phyloP scores from a whole-genome alignment of 2,329 filamentous ascomycete genomes.

The Venturia oleaginea region DNA sequence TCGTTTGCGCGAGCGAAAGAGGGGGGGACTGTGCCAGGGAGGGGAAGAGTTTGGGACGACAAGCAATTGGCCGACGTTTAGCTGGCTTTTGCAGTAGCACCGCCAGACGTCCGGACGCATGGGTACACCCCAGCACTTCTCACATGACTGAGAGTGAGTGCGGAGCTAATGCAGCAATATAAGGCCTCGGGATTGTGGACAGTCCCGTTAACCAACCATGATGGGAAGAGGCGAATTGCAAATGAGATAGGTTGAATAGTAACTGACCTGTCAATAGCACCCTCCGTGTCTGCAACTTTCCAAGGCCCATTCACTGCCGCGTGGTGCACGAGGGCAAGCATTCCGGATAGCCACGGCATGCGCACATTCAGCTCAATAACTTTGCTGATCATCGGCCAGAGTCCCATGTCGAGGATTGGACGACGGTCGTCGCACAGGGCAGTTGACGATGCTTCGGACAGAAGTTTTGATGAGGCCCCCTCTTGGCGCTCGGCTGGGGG shows the following conservation, averaged over 20 bases:
- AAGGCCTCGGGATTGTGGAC: constrained; percentile 17
- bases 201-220: constrained; percentile 24
- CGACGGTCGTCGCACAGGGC: constrained; percentile 29
- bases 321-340: constrained; percentile 67
- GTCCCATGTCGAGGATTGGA: constrained; percentile 66
- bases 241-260: constrained; percentile 22
- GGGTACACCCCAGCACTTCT: not conserved
- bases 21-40: constrained; percentile 3
- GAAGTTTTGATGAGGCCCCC: not conserved
- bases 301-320: constrained; percentile 65
- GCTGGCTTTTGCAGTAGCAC: not conserved
- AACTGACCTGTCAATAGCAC: constrained; percentile 84
- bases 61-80: not conserved
- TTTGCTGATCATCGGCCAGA: constrained; percentile 66
- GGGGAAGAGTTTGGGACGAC: not conserved
- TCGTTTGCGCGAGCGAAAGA: not conserved
- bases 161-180: constrained; percentile 8
- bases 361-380: constrained; percentile 65
- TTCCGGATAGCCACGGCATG: constrained; percentile 85
- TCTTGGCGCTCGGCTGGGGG: constrained; percentile 1
- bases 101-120: not conserved
- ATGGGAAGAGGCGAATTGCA: constrained; percentile 16
- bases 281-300: constrained; percentile 62
- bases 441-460: not conserved
- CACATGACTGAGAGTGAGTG: constrained; percentile 8